A percentile compares a stretch with the other conserved stretches of the same genome.
Evolutionary conservation across 257 asterid genomes (phyloP).

Genomic region (Hygrophila difformis): DNA sequence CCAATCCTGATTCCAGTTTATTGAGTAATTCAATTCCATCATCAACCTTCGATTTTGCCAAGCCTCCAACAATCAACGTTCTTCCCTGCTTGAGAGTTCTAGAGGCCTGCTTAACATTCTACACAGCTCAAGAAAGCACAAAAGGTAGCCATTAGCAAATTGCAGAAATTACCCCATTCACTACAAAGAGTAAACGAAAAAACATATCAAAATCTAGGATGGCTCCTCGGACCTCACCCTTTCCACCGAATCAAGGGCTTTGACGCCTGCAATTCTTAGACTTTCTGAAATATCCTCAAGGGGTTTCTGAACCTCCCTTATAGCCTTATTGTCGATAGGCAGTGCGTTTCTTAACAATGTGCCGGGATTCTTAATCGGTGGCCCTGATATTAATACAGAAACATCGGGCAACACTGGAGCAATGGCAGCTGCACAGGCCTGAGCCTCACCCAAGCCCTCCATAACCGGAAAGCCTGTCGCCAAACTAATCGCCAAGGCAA

Average conservation of each 20-base stretch:
- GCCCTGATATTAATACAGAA: constrained; percentile 87
- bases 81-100: constrained; percentile 73
- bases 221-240: constrained; percentile 45
- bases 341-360: constrained; percentile 82
- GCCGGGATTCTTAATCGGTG: constrained; percentile 96
- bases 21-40: constrained; percentile 70
- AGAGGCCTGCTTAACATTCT: constrained; percentile 88
- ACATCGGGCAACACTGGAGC: constrained; percentile 70
- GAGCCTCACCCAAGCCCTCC: constrained; percentile 31
- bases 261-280: constrained; percentile 73
- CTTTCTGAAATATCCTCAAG: constrained; percentile 95
- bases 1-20: constrained; percentile 81
- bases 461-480: constrained; percentile 49
- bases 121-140: constrained; percentile 17
- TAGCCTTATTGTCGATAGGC: constrained; percentile 90
- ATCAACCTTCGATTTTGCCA: constrained; percentile 76
- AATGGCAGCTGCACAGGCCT: constrained; percentile 44
- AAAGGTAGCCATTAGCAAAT: constrained; percentile 7
- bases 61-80: constrained; percentile 64
- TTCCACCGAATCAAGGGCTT: constrained; percentile 84
- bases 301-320: constrained; percentile 95
- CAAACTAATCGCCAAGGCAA: constrained; percentile 61
- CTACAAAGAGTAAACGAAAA: background rate
- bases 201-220: background rate
- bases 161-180: background rate